phyloP scores from a whole-genome alignment of 2,329 filamentous ascomycete genomes.

The Alternaria hordeiaustralica region DNA sequence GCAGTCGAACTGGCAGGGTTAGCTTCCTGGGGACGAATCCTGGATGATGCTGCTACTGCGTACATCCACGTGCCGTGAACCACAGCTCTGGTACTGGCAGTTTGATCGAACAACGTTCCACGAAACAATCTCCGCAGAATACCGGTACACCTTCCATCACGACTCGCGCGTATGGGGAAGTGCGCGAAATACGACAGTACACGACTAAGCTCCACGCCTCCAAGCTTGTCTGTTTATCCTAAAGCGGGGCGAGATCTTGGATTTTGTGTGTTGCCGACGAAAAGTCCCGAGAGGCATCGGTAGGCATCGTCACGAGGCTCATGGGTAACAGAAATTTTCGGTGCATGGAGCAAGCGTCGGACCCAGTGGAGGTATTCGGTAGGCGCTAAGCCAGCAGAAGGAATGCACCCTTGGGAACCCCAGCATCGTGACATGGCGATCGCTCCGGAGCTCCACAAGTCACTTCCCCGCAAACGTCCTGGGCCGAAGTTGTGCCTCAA shows the following conservation, averaged over 20 bases:
- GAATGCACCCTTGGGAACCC: constrained; percentile 4
- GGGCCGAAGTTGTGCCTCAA: constrained; percentile 18
- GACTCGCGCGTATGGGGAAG: constrained; percentile 2
- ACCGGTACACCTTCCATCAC: not conserved
- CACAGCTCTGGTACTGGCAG: not conserved
- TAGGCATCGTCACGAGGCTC: constrained; percentile 16
- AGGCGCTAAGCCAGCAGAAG: constrained; percentile 3
- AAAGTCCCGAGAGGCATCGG: constrained; percentile 3
- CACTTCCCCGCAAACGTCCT: constrained; percentile 10
- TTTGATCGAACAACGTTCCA: not conserved
- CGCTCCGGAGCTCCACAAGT: constrained; percentile 13
- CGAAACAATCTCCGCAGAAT: not conserved
- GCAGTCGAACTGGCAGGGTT: not conserved
- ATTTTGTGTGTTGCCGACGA: constrained; percentile 4
- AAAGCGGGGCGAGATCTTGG: constrained; percentile 7
- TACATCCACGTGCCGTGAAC: not conserved
- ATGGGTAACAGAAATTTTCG: constrained; percentile 12
- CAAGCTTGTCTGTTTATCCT: not conserved
- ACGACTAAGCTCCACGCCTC: constrained; percentile 2
- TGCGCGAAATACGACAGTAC: constrained; percentile 11
- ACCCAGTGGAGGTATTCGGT: not conserved
- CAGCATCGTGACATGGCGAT: constrained; percentile 9
- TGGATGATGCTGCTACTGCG: not conserved
- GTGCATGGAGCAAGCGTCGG: constrained; percentile 16
- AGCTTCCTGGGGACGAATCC: not conserved